A percentile compares a stretch with the other conserved stretches of the same genome.
Evolutionary conservation across 495 filamentous ascomycete genomes (phyloP).

Genomic region (Evansstolkia leycettana): DNA sequence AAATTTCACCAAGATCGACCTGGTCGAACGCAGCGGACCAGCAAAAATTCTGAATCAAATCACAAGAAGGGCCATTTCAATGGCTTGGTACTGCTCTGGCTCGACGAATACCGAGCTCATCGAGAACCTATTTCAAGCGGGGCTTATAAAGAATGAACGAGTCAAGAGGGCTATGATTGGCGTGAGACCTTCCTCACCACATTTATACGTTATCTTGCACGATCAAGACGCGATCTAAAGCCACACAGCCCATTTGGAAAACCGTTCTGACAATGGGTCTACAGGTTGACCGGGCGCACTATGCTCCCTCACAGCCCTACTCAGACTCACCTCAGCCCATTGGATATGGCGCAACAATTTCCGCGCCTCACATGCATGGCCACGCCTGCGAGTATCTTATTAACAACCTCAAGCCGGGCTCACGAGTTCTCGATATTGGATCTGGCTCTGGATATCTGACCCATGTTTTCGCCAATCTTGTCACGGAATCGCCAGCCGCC

Average conservation of each 20-base stretch:
- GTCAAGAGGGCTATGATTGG: slow-evolving; percentile 72
- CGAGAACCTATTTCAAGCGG: slow-evolving; percentile 60
- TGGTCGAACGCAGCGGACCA: too few relatives aligned
- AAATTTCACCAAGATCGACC: too few relatives aligned
- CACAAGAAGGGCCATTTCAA: slow-evolving; percentile 26
- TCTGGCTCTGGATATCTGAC: slow-evolving; percentile 87
- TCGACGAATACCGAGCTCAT: slow-evolving; percentile 65
- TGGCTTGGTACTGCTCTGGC: slow-evolving; percentile 89
- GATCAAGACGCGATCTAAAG: slow-evolving; percentile 4
- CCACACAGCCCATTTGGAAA: slow-evolving; percentile 1
- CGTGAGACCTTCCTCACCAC: slow-evolving; percentile 27
- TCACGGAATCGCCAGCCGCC: slow-evolving; percentile 30
- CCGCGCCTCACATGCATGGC: slow-evolving; percentile 96
- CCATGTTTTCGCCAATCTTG: slow-evolving; percentile 74
- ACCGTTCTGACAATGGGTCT: not conserved
- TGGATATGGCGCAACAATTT: slow-evolving; percentile 81
- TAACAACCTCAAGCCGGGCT: slow-evolving; percentile 39
- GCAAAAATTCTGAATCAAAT: not conserved
- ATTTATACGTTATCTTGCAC: not conserved
- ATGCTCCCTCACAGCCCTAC: slow-evolving; percentile 61
- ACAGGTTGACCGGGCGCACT: slow-evolving; percentile 85
- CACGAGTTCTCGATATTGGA: slow-evolving; percentile 74
- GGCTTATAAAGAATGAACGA: slow-evolving; percentile 54
- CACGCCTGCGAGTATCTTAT: slow-evolving; percentile 58
- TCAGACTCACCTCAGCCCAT: slow-evolving; percentile 86